Evolutionary conservation across 176 grass and related monocot species (phyloP).

Genomic region (Puya raimondii): DNA sequence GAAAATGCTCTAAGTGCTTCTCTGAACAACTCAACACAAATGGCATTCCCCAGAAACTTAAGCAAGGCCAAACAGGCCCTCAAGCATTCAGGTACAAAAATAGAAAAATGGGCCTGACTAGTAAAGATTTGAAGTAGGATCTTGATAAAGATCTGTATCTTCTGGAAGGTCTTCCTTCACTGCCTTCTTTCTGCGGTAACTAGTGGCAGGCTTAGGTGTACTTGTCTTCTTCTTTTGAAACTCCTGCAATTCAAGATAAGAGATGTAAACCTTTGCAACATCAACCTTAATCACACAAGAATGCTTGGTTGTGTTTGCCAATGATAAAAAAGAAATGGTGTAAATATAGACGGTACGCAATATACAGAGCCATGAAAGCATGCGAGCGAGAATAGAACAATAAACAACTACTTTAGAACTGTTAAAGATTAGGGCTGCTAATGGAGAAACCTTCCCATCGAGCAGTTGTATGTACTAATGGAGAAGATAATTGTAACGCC

Average conservation of each 20-base stretch:
- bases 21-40: too few species aligned
- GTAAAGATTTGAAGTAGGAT: conserved; percentile 57
- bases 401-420: not conserved
- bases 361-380: not conserved
- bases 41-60: not conserved
- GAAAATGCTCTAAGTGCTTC: too few species aligned
- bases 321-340: not conserved
- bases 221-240: conserved; percentile 43
- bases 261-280: conserved; percentile 6
- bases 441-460: too few species aligned
- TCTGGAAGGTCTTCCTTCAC: conserved; percentile 62
- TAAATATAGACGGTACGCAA: not conserved
- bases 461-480: too few species aligned
- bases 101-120: conserved; percentile 39
- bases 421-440: too few species aligned
- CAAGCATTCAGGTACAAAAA: conserved; percentile 20
- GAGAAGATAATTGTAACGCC: too few species aligned
- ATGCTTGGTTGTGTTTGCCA: not conserved
- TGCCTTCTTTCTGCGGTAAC: conserved; percentile 81
- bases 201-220: conserved; percentile 43
- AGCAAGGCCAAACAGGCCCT: not conserved
- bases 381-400: not conserved
- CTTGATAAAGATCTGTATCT: conserved; percentile 50
- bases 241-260: conserved; percentile 35
- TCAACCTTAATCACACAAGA: not conserved